Percentiles rank a stretch among this genome's conserved stretches.
phyloP scores from a whole-genome alignment of 2,329 filamentous ascomycete genomes.

The Pseudocercospora ulei region DNA sequence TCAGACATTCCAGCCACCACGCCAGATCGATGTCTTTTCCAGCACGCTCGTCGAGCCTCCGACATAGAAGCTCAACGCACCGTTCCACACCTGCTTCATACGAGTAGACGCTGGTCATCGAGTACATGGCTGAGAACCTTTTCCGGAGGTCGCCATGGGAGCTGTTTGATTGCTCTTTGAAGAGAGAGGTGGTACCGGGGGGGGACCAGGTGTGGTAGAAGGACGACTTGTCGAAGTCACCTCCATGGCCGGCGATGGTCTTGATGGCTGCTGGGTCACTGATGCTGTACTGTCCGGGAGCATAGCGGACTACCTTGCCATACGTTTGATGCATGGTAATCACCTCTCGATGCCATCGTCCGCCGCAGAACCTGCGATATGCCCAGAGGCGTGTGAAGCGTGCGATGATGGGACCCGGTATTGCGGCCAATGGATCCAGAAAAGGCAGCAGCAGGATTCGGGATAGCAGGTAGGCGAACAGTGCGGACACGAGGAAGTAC shows the following conservation, averaged over 20 bases:
- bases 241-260: slow-evolving; percentile 12
- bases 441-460: too few relatives aligned
- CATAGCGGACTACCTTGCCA: slow-evolving; percentile 60
- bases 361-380: slow-evolving; percentile 13
- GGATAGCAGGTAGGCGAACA: neutral
- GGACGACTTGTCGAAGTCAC: slow-evolving; percentile 29
- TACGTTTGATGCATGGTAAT: slow-evolving; percentile 50
- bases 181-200: slow-evolving; percentile 12
- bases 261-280: slow-evolving; percentile 57
- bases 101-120: slow-evolving; percentile 12
- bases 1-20: slow-evolving; percentile 18
- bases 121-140: slow-evolving; percentile 13
- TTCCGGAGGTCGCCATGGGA: slow-evolving; percentile 14
- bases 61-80: slow-evolving; percentile 7
- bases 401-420: slow-evolving; percentile 16
- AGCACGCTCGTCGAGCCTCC: slow-evolving; percentile 3
- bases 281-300: slow-evolving; percentile 63
- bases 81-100: slow-evolving; percentile 12
- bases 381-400: slow-evolving; percentile 16
- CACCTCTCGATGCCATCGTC: slow-evolving; percentile 15
- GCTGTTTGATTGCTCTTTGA: slow-evolving; percentile 14
- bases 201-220: slow-evolving; percentile 15
- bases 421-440: slow-evolving; percentile 10
- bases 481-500: neutral
- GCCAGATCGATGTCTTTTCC: slow-evolving; percentile 9